These are phyloP conservation scores for Backusella morwellensis DNA, from an alignment of 192 early-diverging fungal genomes.

Conservation along the genomic window DNA sequence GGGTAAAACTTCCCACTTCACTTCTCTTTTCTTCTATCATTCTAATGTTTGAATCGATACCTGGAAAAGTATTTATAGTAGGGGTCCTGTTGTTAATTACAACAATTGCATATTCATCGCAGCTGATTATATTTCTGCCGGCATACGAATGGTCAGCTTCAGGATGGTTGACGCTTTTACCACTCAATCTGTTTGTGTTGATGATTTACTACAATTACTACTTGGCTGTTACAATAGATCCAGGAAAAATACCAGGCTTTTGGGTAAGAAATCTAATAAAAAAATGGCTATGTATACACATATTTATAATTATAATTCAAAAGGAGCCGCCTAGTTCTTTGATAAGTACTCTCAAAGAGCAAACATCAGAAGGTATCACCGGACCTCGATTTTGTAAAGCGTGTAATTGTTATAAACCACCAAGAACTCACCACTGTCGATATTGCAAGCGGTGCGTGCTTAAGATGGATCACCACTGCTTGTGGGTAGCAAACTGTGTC, in stretches of 20 bases:
- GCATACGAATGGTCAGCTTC: slow-evolving; percentile 15
- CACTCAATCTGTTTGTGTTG: slow-evolving; percentile 76
- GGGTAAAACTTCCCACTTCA: not conserved
- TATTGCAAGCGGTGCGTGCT: slow-evolving; percentile 80
- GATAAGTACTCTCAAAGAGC: slow-evolving; percentile 19
- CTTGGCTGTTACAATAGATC: slow-evolving; percentile 71
- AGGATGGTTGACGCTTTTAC: slow-evolving; percentile 41
- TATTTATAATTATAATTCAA: not conserved
- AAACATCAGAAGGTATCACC: slow-evolving; percentile 52
- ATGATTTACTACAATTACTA: slow-evolving; percentile 88
- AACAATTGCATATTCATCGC: slow-evolving; percentile 36
- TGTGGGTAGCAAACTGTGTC: slow-evolving; percentile 91
- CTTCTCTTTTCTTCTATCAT: not conserved
- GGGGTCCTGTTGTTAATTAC: slow-evolving; percentile 27
- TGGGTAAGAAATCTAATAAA: slow-evolving; percentile 34
- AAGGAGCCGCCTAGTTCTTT: slow-evolving; percentile 21
- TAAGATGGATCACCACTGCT: slow-evolving; percentile 92
- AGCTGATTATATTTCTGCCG: slow-evolving; percentile 30
- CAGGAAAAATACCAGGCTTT: slow-evolving; percentile 69
- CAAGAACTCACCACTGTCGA: slow-evolving; percentile 76
- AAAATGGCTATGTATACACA: not conserved
- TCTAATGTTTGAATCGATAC: slow-evolving; percentile 24
- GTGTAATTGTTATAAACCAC: slow-evolving; percentile 68
- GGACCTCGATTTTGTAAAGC: slow-evolving; percentile 73
- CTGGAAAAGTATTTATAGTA: slow-evolving; percentile 33